Base-by-base conservation (phyloP, 1,284 basidiomycete species). In the Moesziomyces antarcticus region DNA sequence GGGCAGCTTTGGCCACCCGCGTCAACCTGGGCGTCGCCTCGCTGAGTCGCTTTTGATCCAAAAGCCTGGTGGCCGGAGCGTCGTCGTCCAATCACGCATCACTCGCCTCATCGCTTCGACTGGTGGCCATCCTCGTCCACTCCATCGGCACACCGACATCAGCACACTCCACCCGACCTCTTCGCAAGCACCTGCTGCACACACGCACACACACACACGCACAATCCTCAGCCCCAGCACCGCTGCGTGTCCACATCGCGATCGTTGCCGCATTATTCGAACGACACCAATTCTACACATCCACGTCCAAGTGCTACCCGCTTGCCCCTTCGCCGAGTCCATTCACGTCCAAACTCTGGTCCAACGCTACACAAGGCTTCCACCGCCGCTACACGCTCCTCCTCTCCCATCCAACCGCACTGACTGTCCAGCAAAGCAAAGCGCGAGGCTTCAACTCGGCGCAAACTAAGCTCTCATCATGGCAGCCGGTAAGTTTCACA, bases 401-500 rank as follows among this genome's bases (percentile, higher is more conserved):
- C 13, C 2, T 4, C 4, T 40, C 16, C 18, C 18, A 40, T 16
- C 37, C 18, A 18, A 8, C 16, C 14, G 18, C 37, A 40, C 16
- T 40, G 16, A 40, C 18, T 7, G 18, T 0, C 6, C 2, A 18
- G 16, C 37, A 5, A 40, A 40, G 37, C 37, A 40, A 40, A 16
- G 37, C 37, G 37, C 18, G 37, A 40, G 37, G 37, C 35, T 45
- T 14, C 22, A 22, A 13, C 52, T 56, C 51, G 58, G 58, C 60
- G 51, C n/a, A 52, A 24, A 6, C 20, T 18, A 27, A 20, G 4
- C 21, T n/a, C 22, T 16, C 43, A 61, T 25, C 58, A 71, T 71
- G 68, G 57, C 68, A 61, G 68, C 68, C 51, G 68, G 60, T 63
- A 52, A 24, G 60, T 56, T 16, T 14, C 16, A 24, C 11, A 33